phyloP scores from a whole-genome alignment of 345 rosid genomes.

The Alliaria petiolata region DNA sequence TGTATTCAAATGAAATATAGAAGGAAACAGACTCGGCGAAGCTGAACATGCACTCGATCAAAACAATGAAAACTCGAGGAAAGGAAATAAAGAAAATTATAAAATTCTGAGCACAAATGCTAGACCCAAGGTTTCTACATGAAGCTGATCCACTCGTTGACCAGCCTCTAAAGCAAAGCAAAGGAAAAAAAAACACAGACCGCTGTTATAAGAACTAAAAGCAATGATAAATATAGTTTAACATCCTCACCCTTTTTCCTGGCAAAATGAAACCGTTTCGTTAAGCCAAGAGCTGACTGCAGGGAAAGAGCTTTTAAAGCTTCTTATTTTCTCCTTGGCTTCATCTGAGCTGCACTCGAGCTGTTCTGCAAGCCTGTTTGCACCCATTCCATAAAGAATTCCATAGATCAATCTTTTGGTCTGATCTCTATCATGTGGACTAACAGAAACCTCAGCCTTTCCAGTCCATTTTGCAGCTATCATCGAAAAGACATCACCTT shows the following conservation, averaged over 20 bases:
- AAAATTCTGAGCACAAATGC: not conserved
- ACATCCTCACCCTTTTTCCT: conserved; percentile 64
- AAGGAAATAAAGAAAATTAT: not conserved
- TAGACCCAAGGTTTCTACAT: not conserved
- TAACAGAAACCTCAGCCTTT: conserved; percentile 55
- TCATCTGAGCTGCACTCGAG: conserved; percentile 75
- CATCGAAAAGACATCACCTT: conserved; percentile 88
- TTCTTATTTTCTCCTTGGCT: conserved; percentile 79
- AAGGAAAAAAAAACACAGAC: not conserved
- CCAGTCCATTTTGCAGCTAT: conserved; percentile 91
- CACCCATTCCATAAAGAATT: conserved; percentile 98
- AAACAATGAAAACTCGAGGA: not conserved
- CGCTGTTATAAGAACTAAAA: not conserved
- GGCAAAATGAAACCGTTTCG: conserved; percentile 64
- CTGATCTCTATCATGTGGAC: conserved; percentile 74
- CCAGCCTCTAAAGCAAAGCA: not conserved
- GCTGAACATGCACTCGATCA: not conserved
- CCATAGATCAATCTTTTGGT: conserved; percentile 92
- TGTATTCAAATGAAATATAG: not conserved
- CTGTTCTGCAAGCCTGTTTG: conserved; percentile 81
- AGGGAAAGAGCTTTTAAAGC: conserved; percentile 81
- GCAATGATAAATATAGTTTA: not conserved
- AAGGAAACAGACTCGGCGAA: not conserved
- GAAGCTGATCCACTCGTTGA: not conserved
- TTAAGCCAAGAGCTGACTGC: conserved; percentile 84